These are phyloP conservation scores for Alternaria panax DNA, from an alignment of 2,329 filamentous ascomycete species.

Conservation along the genomic window DNA sequence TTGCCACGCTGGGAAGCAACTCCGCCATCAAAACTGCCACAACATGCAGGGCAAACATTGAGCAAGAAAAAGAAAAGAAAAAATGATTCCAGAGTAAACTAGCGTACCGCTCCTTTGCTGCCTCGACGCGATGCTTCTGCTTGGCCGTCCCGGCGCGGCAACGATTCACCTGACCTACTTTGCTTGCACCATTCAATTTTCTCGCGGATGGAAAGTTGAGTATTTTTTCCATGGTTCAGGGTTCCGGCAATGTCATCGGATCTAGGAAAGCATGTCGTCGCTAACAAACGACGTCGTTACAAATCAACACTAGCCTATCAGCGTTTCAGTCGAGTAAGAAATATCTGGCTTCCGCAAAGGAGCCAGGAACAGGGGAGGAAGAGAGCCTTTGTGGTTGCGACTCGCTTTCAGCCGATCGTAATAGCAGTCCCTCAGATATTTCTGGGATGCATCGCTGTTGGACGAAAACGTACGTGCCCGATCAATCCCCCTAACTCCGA, in stretches of 20 bases:
- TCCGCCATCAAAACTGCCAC: constrained; percentile 4
- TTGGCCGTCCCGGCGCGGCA: neutral
- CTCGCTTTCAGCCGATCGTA: constrained; percentile 4
- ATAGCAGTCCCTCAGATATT: neutral
- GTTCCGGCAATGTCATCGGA: neutral
- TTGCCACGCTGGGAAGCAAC: constrained; percentile 1
- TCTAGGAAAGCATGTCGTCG: neutral
- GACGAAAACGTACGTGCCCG: neutral
- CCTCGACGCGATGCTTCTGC: neutral
- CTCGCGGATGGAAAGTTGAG: neutral
- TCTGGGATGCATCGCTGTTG: neutral
- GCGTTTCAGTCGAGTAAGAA: constrained; percentile 2
- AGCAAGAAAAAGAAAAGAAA: neutral
- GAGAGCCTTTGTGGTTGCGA: neutral
- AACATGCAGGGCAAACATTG: constrained; percentile 6
- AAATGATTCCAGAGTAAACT: neutral
- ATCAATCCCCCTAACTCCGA: neutral
- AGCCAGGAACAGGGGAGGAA: neutral
- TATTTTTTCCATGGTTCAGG: constrained; percentile 2
- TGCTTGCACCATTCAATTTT: neutral
- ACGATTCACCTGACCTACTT: neutral
- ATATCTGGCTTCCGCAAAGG: neutral
- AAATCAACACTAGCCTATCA: neutral
- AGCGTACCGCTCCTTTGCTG: neutral
- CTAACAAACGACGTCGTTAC: neutral